These are phyloP conservation scores for Ceriops tagal DNA, from an alignment of 345 rosid species.

Conservation along the genomic window DNA sequence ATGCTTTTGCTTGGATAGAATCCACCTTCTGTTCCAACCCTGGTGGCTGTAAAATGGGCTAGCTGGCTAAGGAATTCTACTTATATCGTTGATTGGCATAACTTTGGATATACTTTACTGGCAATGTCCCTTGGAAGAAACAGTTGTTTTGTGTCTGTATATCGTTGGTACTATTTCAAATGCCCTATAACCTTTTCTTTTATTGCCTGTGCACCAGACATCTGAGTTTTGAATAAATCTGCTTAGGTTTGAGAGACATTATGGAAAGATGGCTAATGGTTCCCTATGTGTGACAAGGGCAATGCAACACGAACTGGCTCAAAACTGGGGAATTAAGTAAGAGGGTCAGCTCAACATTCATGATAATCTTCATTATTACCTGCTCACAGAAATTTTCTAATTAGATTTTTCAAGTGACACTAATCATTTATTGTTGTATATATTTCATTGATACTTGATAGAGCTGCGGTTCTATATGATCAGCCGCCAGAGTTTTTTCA, in stretches of 20 bases:
- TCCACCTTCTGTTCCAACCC: slow-evolving; percentile 94
- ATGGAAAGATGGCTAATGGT: slow-evolving; percentile 83
- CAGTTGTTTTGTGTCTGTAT: slow-evolving; percentile 67
- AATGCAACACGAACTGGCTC: slow-evolving; percentile 95
- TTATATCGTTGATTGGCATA: slow-evolving; percentile 91
- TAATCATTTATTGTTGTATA: slow-evolving; percentile 5
- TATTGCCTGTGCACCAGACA: neutral
- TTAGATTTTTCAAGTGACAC: slow-evolving; percentile 6
- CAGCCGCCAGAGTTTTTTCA: slow-evolving; percentile 93
- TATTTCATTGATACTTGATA: slow-evolving; percentile 32
- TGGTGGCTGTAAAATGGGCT: slow-evolving; percentile 87
- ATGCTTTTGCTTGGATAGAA: slow-evolving; percentile 48
- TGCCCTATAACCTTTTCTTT: slow-evolving; percentile 10
- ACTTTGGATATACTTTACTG: slow-evolving; percentile 90
- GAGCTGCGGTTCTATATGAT: slow-evolving; percentile 84
- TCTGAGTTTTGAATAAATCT: slow-evolving; percentile 16
- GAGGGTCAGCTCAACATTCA: slow-evolving; percentile 31
- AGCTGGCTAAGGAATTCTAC: slow-evolving; percentile 69
- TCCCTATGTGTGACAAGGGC: slow-evolving; percentile 85
- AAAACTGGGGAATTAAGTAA: slow-evolving; percentile 95
- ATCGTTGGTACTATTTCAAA: slow-evolving; percentile 56
- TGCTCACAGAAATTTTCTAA: slow-evolving; percentile 1
- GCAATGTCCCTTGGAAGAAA: slow-evolving; percentile 86
- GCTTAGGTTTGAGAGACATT: slow-evolving; percentile 73
- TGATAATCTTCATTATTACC: slow-evolving; percentile 12